Conservation (phyloP, 768 basidiomycete species). For the Neoboletus brunneissimus region DNA sequence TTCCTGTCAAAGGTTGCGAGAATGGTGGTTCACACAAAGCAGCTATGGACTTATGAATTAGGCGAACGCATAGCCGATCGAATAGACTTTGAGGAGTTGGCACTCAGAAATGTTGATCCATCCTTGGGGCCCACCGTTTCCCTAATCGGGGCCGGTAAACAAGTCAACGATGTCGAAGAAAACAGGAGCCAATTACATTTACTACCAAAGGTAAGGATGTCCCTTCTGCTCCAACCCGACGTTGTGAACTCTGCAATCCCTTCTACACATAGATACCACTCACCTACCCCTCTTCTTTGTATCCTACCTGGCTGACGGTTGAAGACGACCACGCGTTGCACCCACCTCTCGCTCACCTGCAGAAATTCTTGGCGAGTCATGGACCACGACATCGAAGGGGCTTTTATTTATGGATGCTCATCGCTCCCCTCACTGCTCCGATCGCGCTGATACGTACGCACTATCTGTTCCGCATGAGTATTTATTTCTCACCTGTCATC, state of each 20-base stretch:
- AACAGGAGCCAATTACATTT: slow-evolving; percentile 4
- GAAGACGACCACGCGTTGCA: slow-evolving; percentile 17
- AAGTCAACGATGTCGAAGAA: slow-evolving; percentile 13
- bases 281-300: slow-evolving; percentile 48
- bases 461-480: neutral
- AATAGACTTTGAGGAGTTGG: slow-evolving; percentile 79
- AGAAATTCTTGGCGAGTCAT: slow-evolving; percentile 48
- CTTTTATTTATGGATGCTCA: slow-evolving; percentile 60
- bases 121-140: slow-evolving; percentile 56
- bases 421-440: slow-evolving; percentile 73
- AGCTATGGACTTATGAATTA: slow-evolving; percentile 59
- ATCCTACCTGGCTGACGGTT: slow-evolving; percentile 38
- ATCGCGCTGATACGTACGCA: slow-evolving; percentile 72
- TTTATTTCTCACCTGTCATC: slow-evolving; percentile 1
- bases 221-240: neutral
- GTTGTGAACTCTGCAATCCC: neutral
- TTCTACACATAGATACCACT: slow-evolving; percentile 48
- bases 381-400: slow-evolving; percentile 65
- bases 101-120: slow-evolving; percentile 69
- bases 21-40: slow-evolving; percentile 7
- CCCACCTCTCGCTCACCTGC: slow-evolving; percentile 46
- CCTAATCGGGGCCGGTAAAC: slow-evolving; percentile 20
- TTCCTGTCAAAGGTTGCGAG: slow-evolving; percentile 3
- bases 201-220: slow-evolving; percentile 11
- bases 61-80: slow-evolving; percentile 70